These are phyloP conservation scores for Synura sp. DNA, from an alignment of 352 stramenopile genomes.

Conservation along the genomic window DNA sequence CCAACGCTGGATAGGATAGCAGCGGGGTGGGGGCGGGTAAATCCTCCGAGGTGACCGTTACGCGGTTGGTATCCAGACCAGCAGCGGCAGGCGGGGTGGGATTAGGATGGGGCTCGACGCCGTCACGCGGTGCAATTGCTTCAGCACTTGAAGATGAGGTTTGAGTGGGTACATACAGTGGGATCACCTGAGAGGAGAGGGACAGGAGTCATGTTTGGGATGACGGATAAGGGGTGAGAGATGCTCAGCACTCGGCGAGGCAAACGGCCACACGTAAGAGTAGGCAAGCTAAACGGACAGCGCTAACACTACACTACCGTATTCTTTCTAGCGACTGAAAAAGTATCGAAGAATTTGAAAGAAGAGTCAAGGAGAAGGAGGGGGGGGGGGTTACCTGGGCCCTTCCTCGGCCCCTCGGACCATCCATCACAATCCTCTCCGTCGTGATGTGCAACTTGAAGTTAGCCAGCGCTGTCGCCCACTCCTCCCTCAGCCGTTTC, in stretches of 20 bases:
- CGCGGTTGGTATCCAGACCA: constrained; percentile 46
- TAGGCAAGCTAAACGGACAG: too few species aligned
- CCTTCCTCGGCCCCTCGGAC: constrained; percentile 43
- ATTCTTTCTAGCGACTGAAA: constrained; percentile 60
- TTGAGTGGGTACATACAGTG: too few species aligned
- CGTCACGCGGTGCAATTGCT: too few species aligned
- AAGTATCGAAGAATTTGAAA: constrained; percentile 57
- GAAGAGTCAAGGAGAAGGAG: constrained; percentile 52
- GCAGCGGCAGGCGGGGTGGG: too few species aligned
- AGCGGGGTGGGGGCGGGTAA: constrained; percentile 51
- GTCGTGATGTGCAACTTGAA: constrained; percentile 55
- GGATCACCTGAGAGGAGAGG: too few species aligned
- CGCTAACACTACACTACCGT: too few species aligned
- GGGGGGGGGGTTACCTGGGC: constrained; percentile 40
- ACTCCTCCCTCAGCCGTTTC: constrained; percentile 53
- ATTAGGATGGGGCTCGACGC: too few species aligned
- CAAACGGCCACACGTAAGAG: too few species aligned
- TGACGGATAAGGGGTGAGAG: too few species aligned
- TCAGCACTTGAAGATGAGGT: too few species aligned
- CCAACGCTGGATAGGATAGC: constrained; percentile 56
- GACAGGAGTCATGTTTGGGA: too few species aligned
- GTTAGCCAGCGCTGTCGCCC: constrained; percentile 55
- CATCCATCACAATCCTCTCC: constrained; percentile 56
- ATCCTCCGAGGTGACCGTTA: constrained; percentile 22
- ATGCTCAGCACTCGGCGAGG: too few species aligned